A percentile compares a stretch with the other conserved stretches of the same genome.
Conservation (phyloP, 345 rosid genomes). For the thale cress (Arabidopsis thaliana) region TAIR10.1 NC_003075.7:15341501-15342000, state of each 20-base stretch:
- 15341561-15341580: conserved; percentile 9
- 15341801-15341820: conserved; percentile 22
- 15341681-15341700: conserved; percentile 22
- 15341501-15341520: conserved; percentile 2
- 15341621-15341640: neutral
- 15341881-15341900: conserved; percentile 18
- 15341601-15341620: too few relatives aligned
- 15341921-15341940: conserved; percentile 17
- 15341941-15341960: neutral
- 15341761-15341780: conserved; percentile 18
- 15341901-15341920: conserved; percentile 31
- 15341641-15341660: conserved; percentile 15
- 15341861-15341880: neutral
- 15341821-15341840: conserved; percentile 33
- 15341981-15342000: neutral
- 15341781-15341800: conserved; percentile 27
- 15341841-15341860: conserved; percentile 9
- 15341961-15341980: neutral
- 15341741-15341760: conserved; percentile 25
- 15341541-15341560: neutral
- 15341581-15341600: neutral
- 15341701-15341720: conserved; percentile 33
- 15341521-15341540: conserved; percentile 12
- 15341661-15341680: neutral
- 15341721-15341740: conserved; percentile 31